Base-by-base conservation (phyloP, 164 flowering plant species). In the Aristolochia fimbriata region DNA sequence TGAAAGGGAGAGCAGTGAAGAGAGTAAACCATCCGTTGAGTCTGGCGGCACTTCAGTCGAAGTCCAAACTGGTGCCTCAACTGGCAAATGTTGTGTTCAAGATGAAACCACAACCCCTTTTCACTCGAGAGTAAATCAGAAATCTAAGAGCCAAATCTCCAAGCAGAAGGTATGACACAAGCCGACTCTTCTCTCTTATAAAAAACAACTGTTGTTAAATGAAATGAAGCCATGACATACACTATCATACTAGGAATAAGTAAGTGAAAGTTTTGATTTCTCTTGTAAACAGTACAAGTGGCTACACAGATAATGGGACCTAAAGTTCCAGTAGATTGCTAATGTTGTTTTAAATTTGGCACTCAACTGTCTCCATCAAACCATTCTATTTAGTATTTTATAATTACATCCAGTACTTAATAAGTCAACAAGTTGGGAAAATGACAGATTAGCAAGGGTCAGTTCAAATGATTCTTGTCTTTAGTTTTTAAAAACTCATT, bases 51-150 rank as follows among this genome's bases (percentile, higher is more conserved):
- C 91, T 58, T 85, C 89, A 43, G 41, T 89, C 47, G 89, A 83
- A 82, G 94, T 80, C 68, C 94, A 82, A 72, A 81, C 84, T 9
- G 91, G 85, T 15, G 74, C 83, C 65, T 86, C 94, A 13, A 60
- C 70, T 7, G 78, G 76, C 53, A 68, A 59, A 31, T 61, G 69
- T 68, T 67, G 78, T 27, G 21, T 70, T 63, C 63, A 33, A 50
- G 77, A 69, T 49, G 82, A 76, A 65, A 72, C 61, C 20, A 16
- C 30, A 5, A 27, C 60, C 6, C 33, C 70, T 16, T 37, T 65
- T 30, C 71, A 59, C 25, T 68, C 69, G 37, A 61, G 66, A 31
- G 33, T 70, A 41, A 81, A 73, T 30, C 70, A 73, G 50, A 84
- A 76, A 67, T 58, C 73, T 23, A 73, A 71, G 62, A 55, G 72